These are phyloP conservation scores for Beauveria brongniartii DNA, from an alignment of 2,329 filamentous ascomycete genomes.

Conservation along the genomic window DNA sequence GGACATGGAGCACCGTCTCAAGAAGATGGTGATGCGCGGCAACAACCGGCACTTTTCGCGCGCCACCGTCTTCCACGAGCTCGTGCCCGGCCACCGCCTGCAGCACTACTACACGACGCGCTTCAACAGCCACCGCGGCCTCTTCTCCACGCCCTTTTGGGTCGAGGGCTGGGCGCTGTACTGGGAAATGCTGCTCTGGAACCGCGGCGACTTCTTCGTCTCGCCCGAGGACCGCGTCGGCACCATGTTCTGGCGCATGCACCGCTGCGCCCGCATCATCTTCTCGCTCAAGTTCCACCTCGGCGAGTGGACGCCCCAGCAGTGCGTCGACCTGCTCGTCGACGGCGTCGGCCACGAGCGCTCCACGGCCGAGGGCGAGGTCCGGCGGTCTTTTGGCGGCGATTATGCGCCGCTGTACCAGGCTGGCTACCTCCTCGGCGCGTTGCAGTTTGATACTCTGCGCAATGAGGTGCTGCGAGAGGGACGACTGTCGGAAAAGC, in stretches of 20 bases:
- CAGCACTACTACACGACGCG: conserved; percentile 42
- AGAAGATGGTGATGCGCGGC: conserved; percentile 51
- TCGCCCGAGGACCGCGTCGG: conserved; percentile 45
- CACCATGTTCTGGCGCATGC: conserved; percentile 55
- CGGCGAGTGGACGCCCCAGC: conserved; percentile 41
- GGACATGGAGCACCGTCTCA: conserved; percentile 43
- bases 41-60: conserved; percentile 51
- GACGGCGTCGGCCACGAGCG: conserved; percentile 50
- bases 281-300: conserved; percentile 53
- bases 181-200: conserved; percentile 53
- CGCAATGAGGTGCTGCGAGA: conserved; percentile 37
- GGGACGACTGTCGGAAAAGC: conserved; percentile 37
- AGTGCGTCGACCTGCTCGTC: conserved; percentile 50
- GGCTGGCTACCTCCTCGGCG: conserved; percentile 51
- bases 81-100: conserved; percentile 50
- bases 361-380: conserved; percentile 52
- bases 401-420: conserved; percentile 52
- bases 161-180: conserved; percentile 56
- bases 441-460: conserved; percentile 45
- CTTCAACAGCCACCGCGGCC: conserved; percentile 37
- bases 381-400: conserved; percentile 46
- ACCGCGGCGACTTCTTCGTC: conserved; percentile 41
- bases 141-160: conserved; percentile 51
- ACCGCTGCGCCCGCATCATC: conserved; percentile 50
- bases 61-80: conserved; percentile 54